Base-by-base conservation (phyloP, 257 asterid genomes). In the Scutellaria minor region DNA sequence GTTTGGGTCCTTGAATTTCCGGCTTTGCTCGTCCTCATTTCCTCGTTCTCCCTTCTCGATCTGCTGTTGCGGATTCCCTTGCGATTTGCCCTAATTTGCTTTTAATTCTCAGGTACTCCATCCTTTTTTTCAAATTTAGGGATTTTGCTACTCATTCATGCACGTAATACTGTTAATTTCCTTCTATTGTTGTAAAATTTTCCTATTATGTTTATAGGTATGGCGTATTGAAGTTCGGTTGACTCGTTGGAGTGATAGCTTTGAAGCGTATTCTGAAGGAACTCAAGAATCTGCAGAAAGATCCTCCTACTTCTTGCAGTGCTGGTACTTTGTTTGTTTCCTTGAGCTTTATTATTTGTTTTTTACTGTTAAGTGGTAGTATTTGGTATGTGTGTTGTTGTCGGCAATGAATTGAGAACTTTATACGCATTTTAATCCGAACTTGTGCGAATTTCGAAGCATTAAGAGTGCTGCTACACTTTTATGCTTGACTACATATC, bases 221-320 rank as follows among this genome's bases (percentile, higher is more conserved):
- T 47, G 59, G 83, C 9, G 31, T 11, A 41, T 35, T 14, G 54
- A 24, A 46, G 46, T 9, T 54, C 63, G 6, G 51, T 52, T 42
- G 72, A 78, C 54, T 60, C 31, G 24, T 60, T 59, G 65, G 42
- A 66, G 77, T 13, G 61, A 80, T 76, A 81, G 83, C 83, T 52
- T 80, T 81, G 14, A 80, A 75, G 78, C 83, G 83, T 75, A 79
- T 79, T 44, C 57, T 79, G 68, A 79, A 79, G 77, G 83, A 31
- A 31, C 37, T 31, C 37, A 31, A 80, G 76, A 78, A 80, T 80
- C 70, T 80, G 73, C 76, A 76, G 78, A 76, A 72, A 52, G 80
- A 79, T 57, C 78, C 83, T 75, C 80, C 78, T 71, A 79, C 78
- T 22, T 75, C 80, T 59, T 75, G 77, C 80, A 75, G 80, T 60